Evolutionary conservation across 768 basidiomycete genomes (phyloP).

Genomic region (Gautieria morchelliformis): DNA sequence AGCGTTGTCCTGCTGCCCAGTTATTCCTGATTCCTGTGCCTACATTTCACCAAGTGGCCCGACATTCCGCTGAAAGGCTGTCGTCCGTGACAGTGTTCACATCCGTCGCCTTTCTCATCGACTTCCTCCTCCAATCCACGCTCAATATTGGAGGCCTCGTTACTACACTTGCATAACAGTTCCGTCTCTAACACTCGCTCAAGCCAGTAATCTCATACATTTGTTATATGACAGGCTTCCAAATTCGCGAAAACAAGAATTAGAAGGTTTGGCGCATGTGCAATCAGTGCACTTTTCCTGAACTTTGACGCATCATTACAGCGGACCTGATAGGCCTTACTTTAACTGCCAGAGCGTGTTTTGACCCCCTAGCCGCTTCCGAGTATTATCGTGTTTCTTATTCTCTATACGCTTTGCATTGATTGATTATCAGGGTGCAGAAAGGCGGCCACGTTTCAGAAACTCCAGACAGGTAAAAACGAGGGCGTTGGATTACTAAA

Average conservation of each 20-base stretch:
- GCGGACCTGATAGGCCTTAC: constrained; percentile 82
- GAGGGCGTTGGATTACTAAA: constrained; percentile 47
- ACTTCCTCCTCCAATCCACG: constrained; percentile 44
- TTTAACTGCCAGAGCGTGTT: constrained; percentile 79
- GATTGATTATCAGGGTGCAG: constrained; percentile 53
- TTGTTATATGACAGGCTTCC: constrained; percentile 42
- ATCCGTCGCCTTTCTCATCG: constrained; percentile 31
- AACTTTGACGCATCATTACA: constrained; percentile 17
- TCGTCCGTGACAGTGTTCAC: constrained; percentile 35
- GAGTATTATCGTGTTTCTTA: constrained; percentile 34
- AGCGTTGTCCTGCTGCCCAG: background rate
- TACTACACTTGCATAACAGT: constrained; percentile 40
- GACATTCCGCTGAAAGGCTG: constrained; percentile 41
- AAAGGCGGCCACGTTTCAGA: constrained; percentile 46
- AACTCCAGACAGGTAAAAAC: constrained; percentile 16
- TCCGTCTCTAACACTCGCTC: constrained; percentile 13
- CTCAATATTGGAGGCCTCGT: constrained; percentile 39
- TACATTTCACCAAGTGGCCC: constrained; percentile 36
- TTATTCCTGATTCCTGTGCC: constrained; percentile 11
- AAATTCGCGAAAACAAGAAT: constrained; percentile 73
- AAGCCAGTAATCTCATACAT: background rate
- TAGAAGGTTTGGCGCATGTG: constrained; percentile 46
- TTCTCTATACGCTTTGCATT: background rate
- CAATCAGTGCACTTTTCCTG: background rate
- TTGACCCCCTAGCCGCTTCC: constrained; percentile 67